Conservation (phyloP, 2,329 filamentous ascomycete species). For the Neonectria ditissima region DNA sequence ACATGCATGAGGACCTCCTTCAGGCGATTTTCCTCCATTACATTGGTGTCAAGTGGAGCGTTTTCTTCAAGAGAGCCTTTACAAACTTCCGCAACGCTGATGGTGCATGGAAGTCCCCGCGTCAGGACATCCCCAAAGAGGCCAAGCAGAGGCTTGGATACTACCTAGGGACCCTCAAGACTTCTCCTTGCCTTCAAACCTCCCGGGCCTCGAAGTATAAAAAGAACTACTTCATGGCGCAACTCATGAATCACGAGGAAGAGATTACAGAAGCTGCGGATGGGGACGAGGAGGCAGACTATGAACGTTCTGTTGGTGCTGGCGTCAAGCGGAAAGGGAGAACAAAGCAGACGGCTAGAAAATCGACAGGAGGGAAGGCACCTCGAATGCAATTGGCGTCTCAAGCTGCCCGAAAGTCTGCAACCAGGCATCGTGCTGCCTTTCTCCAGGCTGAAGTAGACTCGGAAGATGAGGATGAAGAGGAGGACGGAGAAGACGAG, state of each 20-base stretch:
- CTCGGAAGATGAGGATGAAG: slow-evolving; percentile 12
- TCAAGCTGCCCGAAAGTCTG: slow-evolving; percentile 12
- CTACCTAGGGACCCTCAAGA: slow-evolving; percentile 49
- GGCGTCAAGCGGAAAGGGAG: slow-evolving; percentile 16
- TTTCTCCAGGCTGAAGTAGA: neutral
- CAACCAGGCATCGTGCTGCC: neutral
- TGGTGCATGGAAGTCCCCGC: slow-evolving; percentile 52
- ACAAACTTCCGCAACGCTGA: slow-evolving; percentile 44
- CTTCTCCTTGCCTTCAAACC: slow-evolving; percentile 42
- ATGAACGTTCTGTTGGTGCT: slow-evolving; percentile 21
- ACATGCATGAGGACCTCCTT: slow-evolving; percentile 64
- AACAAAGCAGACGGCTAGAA: neutral
- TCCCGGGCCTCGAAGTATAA: slow-evolving; percentile 49
- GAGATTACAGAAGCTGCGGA: slow-evolving; percentile 44
- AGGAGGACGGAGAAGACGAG: slow-evolving; percentile 11
- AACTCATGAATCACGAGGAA: slow-evolving; percentile 51
- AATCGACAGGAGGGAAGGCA: neutral
- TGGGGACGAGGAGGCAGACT: slow-evolving; percentile 56
- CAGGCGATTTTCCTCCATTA: slow-evolving; percentile 65
- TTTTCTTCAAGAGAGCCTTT: slow-evolving; percentile 56
- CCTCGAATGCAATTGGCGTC: slow-evolving; percentile 17
- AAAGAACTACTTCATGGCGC: slow-evolving; percentile 59
- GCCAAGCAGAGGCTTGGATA: slow-evolving; percentile 49
- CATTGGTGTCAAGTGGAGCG: slow-evolving; percentile 61
- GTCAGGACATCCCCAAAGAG: slow-evolving; percentile 44